Evolutionary conservation across 2,329 filamentous ascomycete species (phyloP), one percentile per base, ranked within the genome.

Genomic region (Cladophialophora yegresii): DNA sequence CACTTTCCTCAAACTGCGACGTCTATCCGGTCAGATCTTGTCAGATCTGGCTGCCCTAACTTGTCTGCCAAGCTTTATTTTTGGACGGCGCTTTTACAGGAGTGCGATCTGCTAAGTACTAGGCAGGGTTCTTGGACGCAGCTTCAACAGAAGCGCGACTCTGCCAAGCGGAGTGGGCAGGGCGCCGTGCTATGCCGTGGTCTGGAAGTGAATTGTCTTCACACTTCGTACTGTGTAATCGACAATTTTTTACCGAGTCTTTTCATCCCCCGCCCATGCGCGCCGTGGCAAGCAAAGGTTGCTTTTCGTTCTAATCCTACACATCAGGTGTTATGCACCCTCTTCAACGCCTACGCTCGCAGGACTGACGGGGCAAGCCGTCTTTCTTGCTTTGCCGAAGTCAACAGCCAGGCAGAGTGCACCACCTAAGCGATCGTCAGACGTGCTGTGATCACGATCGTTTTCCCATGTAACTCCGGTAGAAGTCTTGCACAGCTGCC

Each of bases 401-500:
- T 16, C 36, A 16, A 43, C 36, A 43, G 5, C 36, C 16, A n/a
- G 16, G 36, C 36, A 43, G 16, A n/a, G 36, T n/a, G 6, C n/a
- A 28, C n/a, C 36, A n/a, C 36, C 36, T 43, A n/a, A n/a, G 2
- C 13, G 5, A 16, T 43, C 36, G n/a, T 51, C 23, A 33, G 9
- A 33, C 6, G 28, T 28, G n/a, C 10, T 33, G 23, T 8, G 28
- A 23, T 30, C 51, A 54, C 30, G 16, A 33, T 12, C 51, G 28
- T 77, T 89, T 85, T 47, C 89, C 90, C 81, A 92, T 87, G 78
- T 92, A 96, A 61, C 91, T 96, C 56, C 90, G 86, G 76, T 95
- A 96, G 78, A 98, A 97, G 76, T 92, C 91, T 74, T 96, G 92
- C 1, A 90, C 88, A 16, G 89, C 88, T 64, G 83, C 86, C 66